phyloP scores from a whole-genome alignment of 768 basidiomycete species.

The Auriscalpium orientale region DNA sequence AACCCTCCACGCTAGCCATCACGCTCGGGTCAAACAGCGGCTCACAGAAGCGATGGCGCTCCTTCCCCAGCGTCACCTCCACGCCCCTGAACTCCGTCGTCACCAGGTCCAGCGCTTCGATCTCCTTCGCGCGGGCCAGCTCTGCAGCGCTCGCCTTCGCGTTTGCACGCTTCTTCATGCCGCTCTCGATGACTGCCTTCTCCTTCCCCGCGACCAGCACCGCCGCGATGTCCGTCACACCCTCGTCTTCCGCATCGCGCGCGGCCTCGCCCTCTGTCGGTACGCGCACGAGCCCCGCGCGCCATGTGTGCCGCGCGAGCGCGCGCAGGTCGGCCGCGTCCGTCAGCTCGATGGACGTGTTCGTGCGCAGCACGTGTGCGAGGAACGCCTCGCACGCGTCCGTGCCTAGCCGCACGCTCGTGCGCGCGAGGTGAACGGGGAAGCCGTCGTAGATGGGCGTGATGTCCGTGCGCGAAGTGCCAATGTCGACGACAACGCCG shows the following conservation, averaged over 20 bases:
- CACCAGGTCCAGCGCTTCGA: constrained; percentile 78
- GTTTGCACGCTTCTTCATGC: constrained; percentile 69
- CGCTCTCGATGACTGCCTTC: constrained; percentile 79
- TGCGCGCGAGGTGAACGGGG: constrained; percentile 45
- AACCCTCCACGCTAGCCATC: constrained; percentile 27
- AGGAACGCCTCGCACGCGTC: constrained; percentile 70
- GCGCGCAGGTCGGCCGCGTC: constrained; percentile 49
- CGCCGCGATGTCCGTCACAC: constrained; percentile 84
- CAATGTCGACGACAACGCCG: constrained; percentile 80
- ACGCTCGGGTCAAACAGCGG: constrained; percentile 74
- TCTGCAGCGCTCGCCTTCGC: constrained; percentile 72
- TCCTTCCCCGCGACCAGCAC: constrained; percentile 88
- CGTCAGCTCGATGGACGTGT: constrained; percentile 53
- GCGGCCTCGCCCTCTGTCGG: constrained; percentile 56
- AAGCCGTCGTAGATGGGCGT: constrained; percentile 72
- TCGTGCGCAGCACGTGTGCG: constrained; percentile 61
- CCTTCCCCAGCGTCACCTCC: constrained; percentile 73
- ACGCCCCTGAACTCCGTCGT: constrained; percentile 65
- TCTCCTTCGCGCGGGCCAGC: constrained; percentile 73
- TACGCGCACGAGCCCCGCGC: constrained; percentile 61
- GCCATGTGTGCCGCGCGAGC: constrained; percentile 57
- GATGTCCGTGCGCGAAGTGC: constrained; percentile 67
- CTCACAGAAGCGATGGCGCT: constrained; percentile 87
- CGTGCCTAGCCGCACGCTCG: constrained; percentile 57
- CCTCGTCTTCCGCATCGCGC: constrained; percentile 62